Evolutionary conservation across 495 filamentous ascomycete species (phyloP).

Genomic region (Aspergillus mulundensis): DNA sequence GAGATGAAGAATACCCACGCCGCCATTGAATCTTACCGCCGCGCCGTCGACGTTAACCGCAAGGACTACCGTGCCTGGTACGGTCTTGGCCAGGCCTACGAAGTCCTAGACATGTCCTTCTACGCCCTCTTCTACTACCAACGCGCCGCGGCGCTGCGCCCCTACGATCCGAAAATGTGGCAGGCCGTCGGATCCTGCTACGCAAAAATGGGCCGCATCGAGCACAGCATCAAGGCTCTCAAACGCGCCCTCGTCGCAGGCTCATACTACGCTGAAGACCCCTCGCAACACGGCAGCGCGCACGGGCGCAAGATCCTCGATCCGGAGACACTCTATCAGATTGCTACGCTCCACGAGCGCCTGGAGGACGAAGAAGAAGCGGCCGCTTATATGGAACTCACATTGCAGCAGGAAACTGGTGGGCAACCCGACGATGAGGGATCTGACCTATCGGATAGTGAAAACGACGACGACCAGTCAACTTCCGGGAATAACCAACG

Average conservation of each 20-base stretch:
- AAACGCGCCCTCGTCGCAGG: conserved; percentile 87
- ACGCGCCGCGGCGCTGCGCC: conserved; percentile 81
- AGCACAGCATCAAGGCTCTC: conserved; percentile 87
- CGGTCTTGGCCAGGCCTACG: conserved; percentile 93
- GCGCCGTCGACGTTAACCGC: conserved; percentile 93
- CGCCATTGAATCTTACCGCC: conserved; percentile 93
- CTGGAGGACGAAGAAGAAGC: conserved; percentile 72
- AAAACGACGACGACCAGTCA: conserved; percentile 42
- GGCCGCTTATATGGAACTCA: conserved; percentile 90
- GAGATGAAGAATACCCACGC: conserved; percentile 99
- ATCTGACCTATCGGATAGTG: conserved; percentile 28
- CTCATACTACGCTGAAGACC: conserved; percentile 67
- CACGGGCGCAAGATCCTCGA: conserved; percentile 61
- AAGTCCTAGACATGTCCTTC: conserved; percentile 94
- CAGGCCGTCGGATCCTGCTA: conserved; percentile 89
- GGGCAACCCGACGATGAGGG: conserved; percentile 46
- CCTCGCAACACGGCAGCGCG: conserved; percentile 17
- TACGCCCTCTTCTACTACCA: conserved; percentile 98
- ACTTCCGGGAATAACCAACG: conserved; percentile 19
- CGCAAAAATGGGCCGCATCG: conserved; percentile 74
- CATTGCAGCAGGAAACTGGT: conserved; percentile 71
- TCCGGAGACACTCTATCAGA: conserved; percentile 84
- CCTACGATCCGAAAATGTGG: conserved; percentile 98
- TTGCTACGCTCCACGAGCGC: conserved; percentile 83
- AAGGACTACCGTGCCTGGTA: conserved; percentile 99